Percentiles rank a stretch among this genome's conserved stretches.
phyloP scores from a whole-genome alignment of 129 eudicot genomes.

The Gnaphalium uliginosum region DNA sequence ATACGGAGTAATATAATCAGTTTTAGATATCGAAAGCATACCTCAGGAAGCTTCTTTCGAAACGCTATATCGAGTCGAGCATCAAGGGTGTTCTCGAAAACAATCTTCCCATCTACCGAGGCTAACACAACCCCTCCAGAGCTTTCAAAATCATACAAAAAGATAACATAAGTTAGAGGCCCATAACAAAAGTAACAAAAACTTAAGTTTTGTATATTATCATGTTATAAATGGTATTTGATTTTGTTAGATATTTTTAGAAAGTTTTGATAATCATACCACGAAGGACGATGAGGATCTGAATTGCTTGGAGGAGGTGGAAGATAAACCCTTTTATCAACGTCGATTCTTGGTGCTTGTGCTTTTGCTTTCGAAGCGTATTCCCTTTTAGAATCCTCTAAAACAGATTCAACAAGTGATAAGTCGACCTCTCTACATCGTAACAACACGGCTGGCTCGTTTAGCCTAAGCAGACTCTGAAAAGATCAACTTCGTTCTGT shows the following conservation, averaged over 20 bases:
- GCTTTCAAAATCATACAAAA: slow-evolving; percentile 34
- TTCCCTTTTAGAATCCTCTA: slow-evolving; percentile 58
- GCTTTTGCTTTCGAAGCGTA: slow-evolving; percentile 54
- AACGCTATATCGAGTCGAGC: slow-evolving; percentile 54
- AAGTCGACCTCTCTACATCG: slow-evolving; percentile 61
- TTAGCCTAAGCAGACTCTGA: slow-evolving; percentile 62
- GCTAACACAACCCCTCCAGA: slow-evolving; percentile 84
- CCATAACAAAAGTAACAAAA: neutral
- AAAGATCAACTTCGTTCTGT: neutral
- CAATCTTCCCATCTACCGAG: slow-evolving; percentile 76
- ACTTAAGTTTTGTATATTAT: neutral
- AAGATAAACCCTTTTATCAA: slow-evolving; percentile 56
- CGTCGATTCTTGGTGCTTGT: slow-evolving; percentile 40
- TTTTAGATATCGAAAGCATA: slow-evolving; percentile 2
- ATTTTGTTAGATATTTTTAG: neutral
- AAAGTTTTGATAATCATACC: slow-evolving; percentile 36
- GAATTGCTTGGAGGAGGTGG: slow-evolving; percentile 61
- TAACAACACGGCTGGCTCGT: slow-evolving; percentile 64
- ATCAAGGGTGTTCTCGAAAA: slow-evolving; percentile 64
- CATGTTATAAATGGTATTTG: neutral
- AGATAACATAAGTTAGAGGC: neutral
- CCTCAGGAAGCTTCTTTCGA: slow-evolving; percentile 58
- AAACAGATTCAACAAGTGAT: slow-evolving; percentile 49
- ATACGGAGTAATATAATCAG: too few relatives aligned
- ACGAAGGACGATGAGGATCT: slow-evolving; percentile 56